Evolutionary conservation across 768 basidiomycete species (phyloP).

Genomic region (Leccinellum rugosiceps): DNA sequence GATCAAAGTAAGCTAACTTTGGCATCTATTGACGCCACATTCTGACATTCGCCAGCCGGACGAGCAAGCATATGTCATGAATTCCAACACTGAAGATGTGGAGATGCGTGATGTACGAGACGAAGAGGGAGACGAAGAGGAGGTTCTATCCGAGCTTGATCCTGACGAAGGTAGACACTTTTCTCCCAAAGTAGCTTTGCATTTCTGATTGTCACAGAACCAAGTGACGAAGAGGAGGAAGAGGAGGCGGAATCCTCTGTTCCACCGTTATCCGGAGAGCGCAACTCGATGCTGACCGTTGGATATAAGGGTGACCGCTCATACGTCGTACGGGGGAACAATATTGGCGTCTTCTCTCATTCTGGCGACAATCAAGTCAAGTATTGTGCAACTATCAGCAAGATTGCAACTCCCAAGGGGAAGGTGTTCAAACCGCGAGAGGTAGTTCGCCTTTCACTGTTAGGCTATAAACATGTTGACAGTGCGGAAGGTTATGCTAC

Average conservation of each 20-base stretch:
- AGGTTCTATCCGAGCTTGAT: slow-evolving; percentile 66
- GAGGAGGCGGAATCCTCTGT: slow-evolving; percentile 37
- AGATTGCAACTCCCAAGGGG: slow-evolving; percentile 75
- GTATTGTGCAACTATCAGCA: slow-evolving; percentile 84
- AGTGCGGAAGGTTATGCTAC: slow-evolving; percentile 78
- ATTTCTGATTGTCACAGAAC: slow-evolving; percentile 39
- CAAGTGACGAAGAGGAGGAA: slow-evolving; percentile 34
- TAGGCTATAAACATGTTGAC: slow-evolving; percentile 2
- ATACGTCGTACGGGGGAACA: slow-evolving; percentile 88
- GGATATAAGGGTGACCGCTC: slow-evolving; percentile 96
- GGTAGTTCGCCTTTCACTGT: slow-evolving; percentile 41
- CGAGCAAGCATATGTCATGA: slow-evolving; percentile 83
- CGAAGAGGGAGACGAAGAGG: slow-evolving; percentile 78
- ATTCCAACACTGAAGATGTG: slow-evolving; percentile 74
- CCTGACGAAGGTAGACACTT: slow-evolving; percentile 51
- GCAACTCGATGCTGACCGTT: slow-evolving; percentile 87
- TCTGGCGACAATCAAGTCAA: slow-evolving; percentile 67
- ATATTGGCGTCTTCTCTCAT: slow-evolving; percentile 88
- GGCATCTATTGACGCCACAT: background rate
- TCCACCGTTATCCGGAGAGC: slow-evolving; percentile 50
- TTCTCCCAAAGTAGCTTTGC: background rate
- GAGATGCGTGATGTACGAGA: slow-evolving; percentile 81
- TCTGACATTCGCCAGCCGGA: slow-evolving; percentile 48
- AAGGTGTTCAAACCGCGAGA: slow-evolving; percentile 83
- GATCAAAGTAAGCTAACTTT: slow-evolving; percentile 54